Evolutionary conservation across 2,329 filamentous ascomycete species (phyloP).

Genomic region (Aspergillus ruber): DNA sequence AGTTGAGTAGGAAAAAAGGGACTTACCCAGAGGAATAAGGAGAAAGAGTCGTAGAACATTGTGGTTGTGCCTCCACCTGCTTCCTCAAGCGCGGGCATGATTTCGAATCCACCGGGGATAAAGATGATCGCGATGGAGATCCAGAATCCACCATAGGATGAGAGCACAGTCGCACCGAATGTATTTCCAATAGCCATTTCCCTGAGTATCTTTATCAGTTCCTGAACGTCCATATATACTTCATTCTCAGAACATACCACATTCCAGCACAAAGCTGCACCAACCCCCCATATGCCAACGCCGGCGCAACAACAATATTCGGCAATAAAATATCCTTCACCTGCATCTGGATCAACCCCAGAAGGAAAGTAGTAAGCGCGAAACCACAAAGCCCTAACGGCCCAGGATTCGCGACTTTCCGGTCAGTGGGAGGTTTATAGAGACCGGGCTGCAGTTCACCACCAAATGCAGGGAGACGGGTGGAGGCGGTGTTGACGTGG

Average conservation of each 20-base stretch:
- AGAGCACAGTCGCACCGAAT: conserved; percentile 68
- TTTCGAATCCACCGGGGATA: conserved; percentile 57
- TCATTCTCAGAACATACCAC: conserved; percentile 51
- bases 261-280: conserved; percentile 72
- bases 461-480: conserved; percentile 53
- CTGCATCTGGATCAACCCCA: conserved; percentile 65
- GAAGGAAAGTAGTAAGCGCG: conserved; percentile 69
- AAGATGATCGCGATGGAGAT: conserved; percentile 63
- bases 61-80: conserved; percentile 28
- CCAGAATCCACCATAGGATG: conserved; percentile 76
- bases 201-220: conserved; percentile 38
- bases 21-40: conserved; percentile 59
- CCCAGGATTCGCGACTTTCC: conserved; percentile 68
- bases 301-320: conserved; percentile 59
- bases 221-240: too few relatives aligned
- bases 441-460: conserved; percentile 63
- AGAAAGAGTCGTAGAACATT: conserved; percentile 52
- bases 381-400: conserved; percentile 68
- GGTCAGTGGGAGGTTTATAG: conserved; percentile 52
- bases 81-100: conserved; percentile 43
- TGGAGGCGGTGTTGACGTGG: conserved; percentile 34
- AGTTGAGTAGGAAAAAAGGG: not conserved
- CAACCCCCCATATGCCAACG: conserved; percentile 65
- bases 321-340: conserved; percentile 52
- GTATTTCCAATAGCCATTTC: conserved; percentile 75